Conservation (phyloP, 1,139 yeast species). For the Sugiyamaella sp. region DNA sequence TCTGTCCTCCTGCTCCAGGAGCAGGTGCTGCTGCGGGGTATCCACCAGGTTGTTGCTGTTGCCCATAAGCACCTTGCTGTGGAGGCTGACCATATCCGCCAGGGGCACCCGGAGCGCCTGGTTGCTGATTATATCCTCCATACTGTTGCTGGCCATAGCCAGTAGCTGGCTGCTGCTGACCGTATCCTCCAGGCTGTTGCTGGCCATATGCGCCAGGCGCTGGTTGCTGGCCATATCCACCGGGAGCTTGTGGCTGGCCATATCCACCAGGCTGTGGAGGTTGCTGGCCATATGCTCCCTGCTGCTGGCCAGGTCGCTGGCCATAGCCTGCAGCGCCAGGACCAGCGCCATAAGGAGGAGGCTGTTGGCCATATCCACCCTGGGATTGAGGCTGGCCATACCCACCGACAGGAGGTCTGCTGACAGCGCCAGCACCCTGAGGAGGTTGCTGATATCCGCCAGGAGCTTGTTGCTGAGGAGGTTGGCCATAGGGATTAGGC, state of each 20-base stretch:
- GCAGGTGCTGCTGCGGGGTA: neutral
- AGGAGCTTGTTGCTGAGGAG: conserved; percentile 13
- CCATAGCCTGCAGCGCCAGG: conserved; percentile 10
- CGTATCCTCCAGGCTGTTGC: too few species aligned
- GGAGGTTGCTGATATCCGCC: conserved; percentile 21
- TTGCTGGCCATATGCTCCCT: conserved; percentile 19
- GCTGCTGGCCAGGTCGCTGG: conserved; percentile 21
- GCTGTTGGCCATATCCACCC: conserved; percentile 5
- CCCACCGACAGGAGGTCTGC: conserved; percentile 17
- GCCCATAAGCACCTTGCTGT: conserved; percentile 16
- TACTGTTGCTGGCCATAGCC: neutral
- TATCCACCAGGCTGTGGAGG: neutral
- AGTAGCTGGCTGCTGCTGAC: too few species aligned
- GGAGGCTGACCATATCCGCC: conserved; percentile 26
- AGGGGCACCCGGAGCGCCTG: too few species aligned
- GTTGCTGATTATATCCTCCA: conserved; percentile 18
- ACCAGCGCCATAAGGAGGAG: neutral
- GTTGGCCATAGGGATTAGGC: conserved; percentile 24
- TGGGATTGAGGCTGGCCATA: conserved; percentile 1
- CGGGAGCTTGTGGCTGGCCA: neutral
- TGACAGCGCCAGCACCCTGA: conserved; percentile 5
- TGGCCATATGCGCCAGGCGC: conserved; percentile 9
- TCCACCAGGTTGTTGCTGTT: conserved; percentile 14
- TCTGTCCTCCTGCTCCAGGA: conserved; percentile 8
- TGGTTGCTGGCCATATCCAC: conserved; percentile 6